Evolutionary conservation across 768 basidiomycete species (phyloP), one percentile per base, ranked within the genome.

Genomic region (Suillus tomentosus): DNA sequence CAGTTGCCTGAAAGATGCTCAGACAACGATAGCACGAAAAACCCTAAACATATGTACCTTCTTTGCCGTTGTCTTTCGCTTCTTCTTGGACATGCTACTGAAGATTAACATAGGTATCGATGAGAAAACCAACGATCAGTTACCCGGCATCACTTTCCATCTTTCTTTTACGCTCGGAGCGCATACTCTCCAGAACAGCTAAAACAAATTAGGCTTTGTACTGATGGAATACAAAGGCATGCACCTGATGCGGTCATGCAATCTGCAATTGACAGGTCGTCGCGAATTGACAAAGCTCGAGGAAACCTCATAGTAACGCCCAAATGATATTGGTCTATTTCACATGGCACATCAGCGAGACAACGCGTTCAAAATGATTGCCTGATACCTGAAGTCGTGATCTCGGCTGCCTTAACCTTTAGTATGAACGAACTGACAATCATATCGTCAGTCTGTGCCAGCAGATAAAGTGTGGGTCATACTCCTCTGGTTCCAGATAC

Each of bases 261-360:
- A 69, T 94, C 92, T 1, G 83, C 84, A 48, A 87, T 78, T 40
- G 74, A 83, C 22, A 93, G 80, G 69, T 97, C 95, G 58, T 92
- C 91, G 27, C 94, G 85, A 65, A 96, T 94, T 3, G 77, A 72
- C 54, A 94, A 70, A 17, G 92, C 94, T 63, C 96, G 85, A 53
- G 97, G 96, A 72, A 99, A 99, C 24, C 97, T 89, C 87, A 99
- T 90, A 0, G 96, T 99, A 66, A 89, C 86, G 5, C 89, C 91
- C 67, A 95, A 74, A 60, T 91, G 90, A 69, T 94, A 98, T 68
- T 88, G 88, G 68, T 94, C 95, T 88, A 65, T 67, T 67, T 57
- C 24, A 24, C 22, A 14, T 39, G 14, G 15, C 15, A 40, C 17
- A 17, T 58, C 15, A 58, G 39, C 14, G 56, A 42, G 39, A 40